Conservation (phyloP, 768 basidiomycete genomes). For the Xerocomus spinulosus region DNA sequence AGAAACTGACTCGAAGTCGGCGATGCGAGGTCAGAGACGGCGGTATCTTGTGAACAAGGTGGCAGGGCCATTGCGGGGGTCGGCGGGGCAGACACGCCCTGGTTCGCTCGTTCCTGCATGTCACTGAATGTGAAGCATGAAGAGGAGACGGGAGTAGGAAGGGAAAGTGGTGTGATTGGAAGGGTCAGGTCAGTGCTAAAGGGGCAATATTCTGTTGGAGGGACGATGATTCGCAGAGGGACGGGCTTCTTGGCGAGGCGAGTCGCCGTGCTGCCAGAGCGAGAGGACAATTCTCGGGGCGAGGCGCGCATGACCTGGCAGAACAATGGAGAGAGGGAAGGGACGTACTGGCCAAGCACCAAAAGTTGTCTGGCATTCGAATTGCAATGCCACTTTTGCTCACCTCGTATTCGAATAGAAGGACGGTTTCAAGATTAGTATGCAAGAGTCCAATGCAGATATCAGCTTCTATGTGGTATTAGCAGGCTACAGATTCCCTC, state of each 20-base stretch:
- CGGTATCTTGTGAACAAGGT: constrained; percentile 4
- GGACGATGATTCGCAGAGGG: constrained; percentile 29
- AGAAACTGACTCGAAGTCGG: constrained; percentile 27
- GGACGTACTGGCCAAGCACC: constrained; percentile 25
- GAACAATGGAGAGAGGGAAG: not conserved
- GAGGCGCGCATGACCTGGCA: constrained; percentile 20
- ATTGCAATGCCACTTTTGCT: constrained; percentile 21
- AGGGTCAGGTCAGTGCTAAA: constrained; percentile 30
- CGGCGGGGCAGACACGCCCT: constrained; percentile 7
- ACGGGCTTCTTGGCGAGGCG: constrained; percentile 14
- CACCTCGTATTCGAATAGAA: too few species aligned
- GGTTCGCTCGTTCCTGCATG: constrained; percentile 8
- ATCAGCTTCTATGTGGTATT: constrained; percentile 25
- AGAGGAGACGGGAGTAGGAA: constrained; percentile 23
- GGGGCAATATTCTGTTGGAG: constrained; percentile 33
- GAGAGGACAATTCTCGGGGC: constrained; percentile 6
- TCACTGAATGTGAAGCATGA: constrained; percentile 26
- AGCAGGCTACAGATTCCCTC: constrained; percentile 57
- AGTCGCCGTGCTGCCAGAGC: constrained; percentile 8
- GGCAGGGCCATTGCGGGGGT: constrained; percentile 5
- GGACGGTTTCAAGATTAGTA: constrained; percentile 25
- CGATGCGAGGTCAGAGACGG: constrained; percentile 17
- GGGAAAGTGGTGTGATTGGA: constrained; percentile 25
- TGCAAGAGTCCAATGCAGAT: too few species aligned
- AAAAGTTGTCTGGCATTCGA: constrained; percentile 18